phyloP scores from a whole-genome alignment of 345 rosid species.

The Eucalyptus pauciflora region DNA sequence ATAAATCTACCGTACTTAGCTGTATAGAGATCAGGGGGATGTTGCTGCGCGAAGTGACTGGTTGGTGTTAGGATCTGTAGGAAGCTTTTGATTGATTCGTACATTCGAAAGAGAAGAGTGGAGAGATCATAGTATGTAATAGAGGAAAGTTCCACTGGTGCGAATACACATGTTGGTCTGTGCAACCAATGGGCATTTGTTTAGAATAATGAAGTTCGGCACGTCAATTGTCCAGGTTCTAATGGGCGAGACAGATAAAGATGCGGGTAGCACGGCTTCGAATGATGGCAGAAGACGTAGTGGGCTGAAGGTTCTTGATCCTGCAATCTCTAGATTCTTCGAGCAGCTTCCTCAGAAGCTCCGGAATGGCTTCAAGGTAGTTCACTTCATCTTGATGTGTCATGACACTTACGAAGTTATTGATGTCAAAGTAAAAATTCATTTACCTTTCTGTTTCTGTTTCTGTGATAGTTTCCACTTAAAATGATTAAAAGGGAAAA shows the following conservation, averaged over 20 bases:
- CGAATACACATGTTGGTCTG: background rate
- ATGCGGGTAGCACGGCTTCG: constrained; percentile 3
- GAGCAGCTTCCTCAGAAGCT: constrained; percentile 49
- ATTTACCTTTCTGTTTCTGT: background rate
- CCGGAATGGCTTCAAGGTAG: constrained; percentile 16
- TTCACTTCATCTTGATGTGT: background rate
- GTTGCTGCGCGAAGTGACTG: background rate
- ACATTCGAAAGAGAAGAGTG: background rate
- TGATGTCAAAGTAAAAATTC: background rate
- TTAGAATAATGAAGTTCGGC: background rate
- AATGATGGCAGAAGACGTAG: constrained; percentile 12
- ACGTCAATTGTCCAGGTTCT: background rate
- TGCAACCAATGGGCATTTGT: background rate
- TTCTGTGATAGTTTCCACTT: constrained; percentile 37
- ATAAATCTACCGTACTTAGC: background rate
- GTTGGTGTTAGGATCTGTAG: background rate
- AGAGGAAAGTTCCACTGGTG: background rate
- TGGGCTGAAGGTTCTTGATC: constrained; percentile 33
- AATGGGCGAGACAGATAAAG: constrained; percentile 9
- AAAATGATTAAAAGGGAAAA: constrained; percentile 27
- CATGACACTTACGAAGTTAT: background rate
- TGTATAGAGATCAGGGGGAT: background rate
- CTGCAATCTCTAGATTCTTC: constrained; percentile 36
- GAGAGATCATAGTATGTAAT: background rate
- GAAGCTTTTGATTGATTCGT: background rate